Evolutionary conservation across 2,329 filamentous ascomycete genomes (phyloP).

Genomic region (Penicillium janthinellum): DNA sequence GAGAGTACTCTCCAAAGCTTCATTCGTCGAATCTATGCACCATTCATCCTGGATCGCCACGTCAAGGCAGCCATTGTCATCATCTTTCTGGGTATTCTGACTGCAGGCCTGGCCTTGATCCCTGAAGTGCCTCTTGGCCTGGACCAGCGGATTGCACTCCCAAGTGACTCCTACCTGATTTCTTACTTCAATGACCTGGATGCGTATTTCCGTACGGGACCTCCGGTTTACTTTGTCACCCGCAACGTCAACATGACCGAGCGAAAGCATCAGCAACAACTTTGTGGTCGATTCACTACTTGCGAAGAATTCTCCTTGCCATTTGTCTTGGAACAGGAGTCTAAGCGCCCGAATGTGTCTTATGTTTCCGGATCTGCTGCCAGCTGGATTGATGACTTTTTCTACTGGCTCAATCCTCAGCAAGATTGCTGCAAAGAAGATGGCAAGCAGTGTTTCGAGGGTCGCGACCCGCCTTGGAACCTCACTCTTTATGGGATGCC

Average conservation of each 20-base stretch:
- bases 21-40: conserved; percentile 88
- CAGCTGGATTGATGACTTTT: conserved; percentile 96
- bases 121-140: conserved; percentile 84
- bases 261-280: conserved; percentile 73
- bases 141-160: conserved; percentile 92
- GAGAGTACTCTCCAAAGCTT: conserved; percentile 83
- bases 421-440: conserved; percentile 75
- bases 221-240: conserved; percentile 95
- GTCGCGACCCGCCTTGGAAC: conserved; percentile 81
- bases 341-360: conserved; percentile 83
- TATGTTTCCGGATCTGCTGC: conserved; percentile 87
- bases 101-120: conserved; percentile 79
- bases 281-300: conserved; percentile 88
- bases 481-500: conserved; percentile 89
- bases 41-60: conserved; percentile 75
- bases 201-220: conserved; percentile 85
- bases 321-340: conserved; percentile 90
- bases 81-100: conserved; percentile 83
- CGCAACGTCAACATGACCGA: conserved; percentile 77
- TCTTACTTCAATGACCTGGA: conserved; percentile 96
- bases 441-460: conserved; percentile 74
- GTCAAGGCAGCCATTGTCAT: conserved; percentile 75
- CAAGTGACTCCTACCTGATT: conserved; percentile 91
- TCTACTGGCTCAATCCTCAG: conserved; percentile 91
- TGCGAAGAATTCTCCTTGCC: conserved; percentile 82